Evolutionary conservation across 2,329 filamentous ascomycete species (phyloP).

Genomic region (Alternaria solani): DNA sequence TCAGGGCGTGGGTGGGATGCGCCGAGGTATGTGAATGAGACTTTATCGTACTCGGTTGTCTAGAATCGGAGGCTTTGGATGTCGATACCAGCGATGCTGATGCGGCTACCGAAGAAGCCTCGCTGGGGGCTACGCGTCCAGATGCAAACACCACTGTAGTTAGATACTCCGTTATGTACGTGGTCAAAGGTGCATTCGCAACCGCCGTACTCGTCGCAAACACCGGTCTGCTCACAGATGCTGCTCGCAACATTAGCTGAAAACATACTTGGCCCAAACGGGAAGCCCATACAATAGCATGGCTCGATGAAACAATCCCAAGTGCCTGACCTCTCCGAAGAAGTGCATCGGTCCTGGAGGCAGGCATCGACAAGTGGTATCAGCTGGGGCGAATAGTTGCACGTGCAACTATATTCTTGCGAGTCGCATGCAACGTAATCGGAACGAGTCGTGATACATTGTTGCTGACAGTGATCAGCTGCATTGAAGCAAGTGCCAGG

Average conservation of each 20-base stretch:
- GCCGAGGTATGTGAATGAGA: neutral
- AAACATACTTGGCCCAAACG: neutral
- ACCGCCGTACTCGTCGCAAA: neutral
- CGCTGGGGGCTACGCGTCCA: neutral
- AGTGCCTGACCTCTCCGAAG: neutral
- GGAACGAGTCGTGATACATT: neutral
- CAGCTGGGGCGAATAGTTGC: neutral
- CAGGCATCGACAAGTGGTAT: neutral
- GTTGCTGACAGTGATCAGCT: neutral
- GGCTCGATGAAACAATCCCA: accelerated
- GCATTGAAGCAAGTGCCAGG: neutral
- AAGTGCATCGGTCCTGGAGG: neutral
- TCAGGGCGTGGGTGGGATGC: neutral
- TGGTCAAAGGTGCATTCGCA: neutral
- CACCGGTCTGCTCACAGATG: neutral
- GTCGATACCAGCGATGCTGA: neutral
- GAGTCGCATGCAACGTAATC: neutral
- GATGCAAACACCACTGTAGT: neutral
- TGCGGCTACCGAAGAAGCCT: neutral
- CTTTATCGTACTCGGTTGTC: neutral
- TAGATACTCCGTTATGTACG: neutral
- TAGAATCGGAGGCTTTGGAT: neutral
- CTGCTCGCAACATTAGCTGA: neutral
- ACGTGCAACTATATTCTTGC: neutral
- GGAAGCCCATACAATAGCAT: neutral